Evolutionary conservation across 768 basidiomycete genomes (phyloP), one percentile per base, ranked within the genome.

Genomic region (Suillus brevipes): DNA sequence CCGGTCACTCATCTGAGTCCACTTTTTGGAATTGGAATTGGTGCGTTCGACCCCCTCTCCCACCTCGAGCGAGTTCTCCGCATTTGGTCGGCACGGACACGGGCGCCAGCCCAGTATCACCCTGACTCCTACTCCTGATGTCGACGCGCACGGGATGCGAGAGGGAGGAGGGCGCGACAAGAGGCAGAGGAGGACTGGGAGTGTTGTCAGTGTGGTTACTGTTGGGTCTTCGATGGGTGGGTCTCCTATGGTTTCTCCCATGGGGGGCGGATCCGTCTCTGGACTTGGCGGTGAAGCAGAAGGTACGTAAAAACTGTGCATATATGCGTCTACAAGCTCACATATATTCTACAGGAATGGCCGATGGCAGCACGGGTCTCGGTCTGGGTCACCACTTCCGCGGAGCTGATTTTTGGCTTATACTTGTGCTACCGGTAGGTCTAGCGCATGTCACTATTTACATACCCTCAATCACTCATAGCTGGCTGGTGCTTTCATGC

Each of bases 91-190:
- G 6, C 77, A 36, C 74, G 74, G 60, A 18, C 77, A 36, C 73
- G 74, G 75, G 64, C 69, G 56, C 66, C 74, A 70, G 40, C 77
- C 66, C 23, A 78, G 67, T 59, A 80, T 68, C 49, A 72, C 50
- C 28, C 9, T 52, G 3, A 52, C 53, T 37, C 72, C 78, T 31
- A 72, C 77, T 25, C 56, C 69, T 55, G 70, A 79, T 7, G 68
- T 65, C 36, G 61, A 74, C 42, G 50, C 28, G 2, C 47, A 25
- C 13, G 23, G 47, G 23, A 52, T 52, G 28, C 65, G 71, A 37
- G 53, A 72, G 6, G 64, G 70, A 34, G 23, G 64, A 23, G 64
- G 70, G 25, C 67, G 74, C 38, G 53, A 47, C 61, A 77, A 77
- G 60, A 71, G 74, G 10, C 72, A 70, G 23, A 65, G 69, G 6